Conservation (phyloP, 495 filamentous ascomycete genomes). For the Lasiosphaeria hispida region DNA sequence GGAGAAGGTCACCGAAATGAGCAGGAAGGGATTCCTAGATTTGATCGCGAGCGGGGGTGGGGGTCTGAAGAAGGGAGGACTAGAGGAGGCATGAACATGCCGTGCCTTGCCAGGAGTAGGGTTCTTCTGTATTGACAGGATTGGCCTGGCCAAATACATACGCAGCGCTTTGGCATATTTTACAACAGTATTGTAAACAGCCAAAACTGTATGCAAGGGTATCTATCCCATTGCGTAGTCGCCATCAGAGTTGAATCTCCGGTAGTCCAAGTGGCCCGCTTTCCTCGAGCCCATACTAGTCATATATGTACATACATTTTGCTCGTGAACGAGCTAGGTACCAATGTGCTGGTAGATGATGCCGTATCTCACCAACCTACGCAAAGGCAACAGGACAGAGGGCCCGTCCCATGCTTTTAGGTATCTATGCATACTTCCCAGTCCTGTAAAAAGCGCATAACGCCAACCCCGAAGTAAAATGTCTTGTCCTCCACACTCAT, state of each 20-base stretch:
- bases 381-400: background rate
- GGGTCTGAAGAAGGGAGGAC: constrained; percentile 46
- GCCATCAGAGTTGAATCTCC: constrained; percentile 17
- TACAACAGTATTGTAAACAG: too few species aligned
- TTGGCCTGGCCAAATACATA: too few species aligned
- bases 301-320: constrained; percentile 2
- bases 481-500: constrained; percentile 1
- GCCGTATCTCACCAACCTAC: background rate
- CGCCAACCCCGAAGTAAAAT: constrained; percentile 12
- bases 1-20: constrained; percentile 90
- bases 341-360: background rate
- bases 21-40: constrained; percentile 91
- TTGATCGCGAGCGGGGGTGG: constrained; percentile 69
- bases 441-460: constrained; percentile 14
- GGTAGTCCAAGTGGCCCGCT: constrained; percentile 5
- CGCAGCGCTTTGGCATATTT: too few species aligned
- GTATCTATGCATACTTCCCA: constrained; percentile 23
- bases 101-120: too few species aligned
- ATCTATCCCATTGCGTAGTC: too few species aligned
- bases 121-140: background rate
- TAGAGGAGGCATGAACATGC: constrained; percentile 48
- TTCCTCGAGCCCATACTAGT: background rate
- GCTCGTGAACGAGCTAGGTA: background rate
- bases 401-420: constrained; percentile 19
- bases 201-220: too few species aligned